These are phyloP conservation scores for Fusarium austroafricanum DNA, from an alignment of 2,329 filamentous ascomycete species.

Conservation along the genomic window DNA sequence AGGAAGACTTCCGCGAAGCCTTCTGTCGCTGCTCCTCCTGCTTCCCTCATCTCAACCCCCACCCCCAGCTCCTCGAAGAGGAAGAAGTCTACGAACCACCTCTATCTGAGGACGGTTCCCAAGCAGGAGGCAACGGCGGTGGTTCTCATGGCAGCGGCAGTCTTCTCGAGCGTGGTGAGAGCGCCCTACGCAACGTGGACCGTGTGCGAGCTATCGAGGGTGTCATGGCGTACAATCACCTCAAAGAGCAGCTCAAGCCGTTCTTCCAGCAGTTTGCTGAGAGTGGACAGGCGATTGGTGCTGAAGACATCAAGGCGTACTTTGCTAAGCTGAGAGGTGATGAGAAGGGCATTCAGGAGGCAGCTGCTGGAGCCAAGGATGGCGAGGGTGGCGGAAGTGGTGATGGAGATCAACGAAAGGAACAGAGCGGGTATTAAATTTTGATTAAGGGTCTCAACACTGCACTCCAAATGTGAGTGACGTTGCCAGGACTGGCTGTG, in stretches of 20 bases:
- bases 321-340: constrained; percentile 96
- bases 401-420: constrained; percentile 55
- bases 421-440: constrained; percentile 65
- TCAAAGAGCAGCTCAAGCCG: constrained; percentile 94
- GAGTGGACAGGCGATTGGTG: constrained; percentile 86
- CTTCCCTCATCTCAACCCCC: constrained; percentile 75
- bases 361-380: constrained; percentile 56
- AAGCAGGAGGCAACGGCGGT: constrained; percentile 56
- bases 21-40: constrained; percentile 87
- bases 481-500: constrained; percentile 1
- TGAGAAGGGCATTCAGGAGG: constrained; percentile 76
- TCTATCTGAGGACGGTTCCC: constrained; percentile 73
- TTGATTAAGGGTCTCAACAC: background rate
- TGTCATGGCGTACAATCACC: constrained; percentile 97
- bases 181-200: constrained; percentile 90
- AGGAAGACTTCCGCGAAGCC: constrained; percentile 79
- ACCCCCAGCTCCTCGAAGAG: constrained; percentile 89
- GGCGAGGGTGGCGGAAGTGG: constrained; percentile 42
- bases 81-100: constrained; percentile 96
- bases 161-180: constrained; percentile 91
- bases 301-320: constrained; percentile 95
- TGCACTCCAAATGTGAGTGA: background rate
- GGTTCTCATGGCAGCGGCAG: constrained; percentile 80
- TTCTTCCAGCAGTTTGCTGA: constrained; percentile 96
- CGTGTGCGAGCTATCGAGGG: constrained; percentile 94